phyloP scores from a whole-genome alignment of 805 yeast genomes.

The Metschnikowia shivogae region DNA sequence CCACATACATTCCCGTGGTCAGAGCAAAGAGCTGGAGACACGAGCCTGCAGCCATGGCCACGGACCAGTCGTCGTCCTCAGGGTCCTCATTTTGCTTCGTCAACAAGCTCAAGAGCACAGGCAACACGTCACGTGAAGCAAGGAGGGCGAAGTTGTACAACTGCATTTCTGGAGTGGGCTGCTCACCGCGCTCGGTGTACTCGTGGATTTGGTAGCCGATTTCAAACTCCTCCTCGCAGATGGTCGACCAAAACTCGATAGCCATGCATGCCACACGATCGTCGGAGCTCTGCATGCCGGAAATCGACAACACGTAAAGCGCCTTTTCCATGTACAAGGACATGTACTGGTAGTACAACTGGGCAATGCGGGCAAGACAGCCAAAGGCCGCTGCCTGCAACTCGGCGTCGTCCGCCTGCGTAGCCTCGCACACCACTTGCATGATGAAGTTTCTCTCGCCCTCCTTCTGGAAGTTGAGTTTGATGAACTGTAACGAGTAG shows the following conservation, averaged over 20 bases:
- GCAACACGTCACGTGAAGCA: constrained; percentile 82
- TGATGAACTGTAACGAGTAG: constrained; percentile 85
- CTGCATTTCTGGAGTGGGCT: constrained; percentile 39
- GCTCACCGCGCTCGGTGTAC: constrained; percentile 34
- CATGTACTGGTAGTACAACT: constrained; percentile 85
- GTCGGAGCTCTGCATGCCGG: constrained; percentile 83
- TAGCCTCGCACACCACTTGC: constrained; percentile 99
- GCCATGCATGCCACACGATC: constrained; percentile 96
- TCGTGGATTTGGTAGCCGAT: constrained; percentile 66
- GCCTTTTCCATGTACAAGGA: constrained; percentile 97
- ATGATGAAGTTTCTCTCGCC: constrained; percentile 95
- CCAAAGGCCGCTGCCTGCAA: constrained; percentile 95
- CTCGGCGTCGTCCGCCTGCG: constrained; percentile 80
- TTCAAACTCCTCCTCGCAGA: constrained; percentile 95
- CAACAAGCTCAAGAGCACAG: constrained; percentile 73
- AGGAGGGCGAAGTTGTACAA: constrained; percentile 79
- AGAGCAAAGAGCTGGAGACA: constrained; percentile 93
- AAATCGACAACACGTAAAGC: constrained; percentile 78
- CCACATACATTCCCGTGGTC: constrained; percentile 79
- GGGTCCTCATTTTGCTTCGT: constrained; percentile 90
- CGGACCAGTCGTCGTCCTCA: constrained; percentile 96
- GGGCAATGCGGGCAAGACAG: constrained; percentile 88
- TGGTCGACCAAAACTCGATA: constrained; percentile 98
- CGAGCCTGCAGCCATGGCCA: constrained; percentile 98
- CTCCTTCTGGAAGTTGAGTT: constrained; percentile 82